Conservation (phyloP, 768 basidiomycete genomes). For the Lactifluus pinguis region DNA sequence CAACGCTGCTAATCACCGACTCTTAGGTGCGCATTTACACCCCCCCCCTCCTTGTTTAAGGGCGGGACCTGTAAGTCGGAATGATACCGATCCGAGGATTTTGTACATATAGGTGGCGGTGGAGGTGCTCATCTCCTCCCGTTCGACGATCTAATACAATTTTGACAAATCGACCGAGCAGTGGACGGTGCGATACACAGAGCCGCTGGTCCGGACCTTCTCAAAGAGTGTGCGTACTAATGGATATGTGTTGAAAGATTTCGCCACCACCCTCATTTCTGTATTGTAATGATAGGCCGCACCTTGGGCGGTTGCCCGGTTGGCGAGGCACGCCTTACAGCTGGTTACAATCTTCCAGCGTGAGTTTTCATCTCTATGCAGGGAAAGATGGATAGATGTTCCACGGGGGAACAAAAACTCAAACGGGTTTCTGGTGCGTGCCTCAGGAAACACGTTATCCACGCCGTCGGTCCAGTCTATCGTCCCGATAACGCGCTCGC, state of each 20-base stretch:
- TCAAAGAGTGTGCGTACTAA: slow-evolving; percentile 50
- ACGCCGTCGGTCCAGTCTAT: slow-evolving; percentile 76
- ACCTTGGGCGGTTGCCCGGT: slow-evolving; percentile 57
- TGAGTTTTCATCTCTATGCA: slow-evolving; percentile 32
- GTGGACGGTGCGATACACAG: slow-evolving; percentile 79
- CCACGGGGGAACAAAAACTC: no score
- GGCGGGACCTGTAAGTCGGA: background rate
- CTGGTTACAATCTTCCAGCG: slow-evolving; percentile 70
- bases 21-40: slow-evolving; percentile 43
- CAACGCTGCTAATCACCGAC: slow-evolving; percentile 69
- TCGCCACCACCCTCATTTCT: background rate
- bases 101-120: slow-evolving; percentile 48
- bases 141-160: background rate
- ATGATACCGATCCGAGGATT: background rate
- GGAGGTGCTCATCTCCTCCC: slow-evolving; percentile 42
- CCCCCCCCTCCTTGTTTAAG: background rate
- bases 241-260: background rate
- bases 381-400: background rate
- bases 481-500: slow-evolving; percentile 33
- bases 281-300: slow-evolving; percentile 31
- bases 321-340: slow-evolving; percentile 73
- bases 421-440: background rate
- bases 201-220: slow-evolving; percentile 58
- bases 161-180: slow-evolving; percentile 22
- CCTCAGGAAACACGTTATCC: slow-evolving; percentile 60